phyloP scores from a whole-genome alignment of 1,139 yeast species.

The Zygosaccharomyces pseudobailii region DNA sequence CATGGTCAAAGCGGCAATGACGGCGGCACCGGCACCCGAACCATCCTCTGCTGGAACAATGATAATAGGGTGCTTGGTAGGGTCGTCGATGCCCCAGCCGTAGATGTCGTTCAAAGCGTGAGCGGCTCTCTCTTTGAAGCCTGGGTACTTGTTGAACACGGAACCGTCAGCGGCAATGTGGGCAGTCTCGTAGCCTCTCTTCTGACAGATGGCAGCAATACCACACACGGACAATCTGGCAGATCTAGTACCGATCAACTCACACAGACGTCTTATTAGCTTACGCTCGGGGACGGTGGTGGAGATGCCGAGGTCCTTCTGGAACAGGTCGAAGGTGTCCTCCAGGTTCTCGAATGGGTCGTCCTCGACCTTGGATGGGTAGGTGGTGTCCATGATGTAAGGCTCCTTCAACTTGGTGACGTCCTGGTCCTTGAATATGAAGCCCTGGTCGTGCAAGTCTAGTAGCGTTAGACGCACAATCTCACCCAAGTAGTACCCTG shows the following conservation, averaged over 20 bases:
- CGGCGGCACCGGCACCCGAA: conserved; percentile 97
- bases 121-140: conserved; percentile 85
- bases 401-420: conserved; percentile 52
- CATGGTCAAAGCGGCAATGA: conserved; percentile 90
- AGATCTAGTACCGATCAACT: conserved; percentile 85
- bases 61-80: conserved; percentile 62
- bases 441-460: conserved; percentile 62
- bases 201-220: conserved; percentile 88
- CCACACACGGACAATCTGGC: conserved; percentile 94
- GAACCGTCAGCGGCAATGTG: conserved; percentile 98
- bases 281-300: conserved; percentile 78
- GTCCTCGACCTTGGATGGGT: conserved; percentile 80
- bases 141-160: conserved; percentile 89
- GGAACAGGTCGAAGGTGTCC: conserved; percentile 67
- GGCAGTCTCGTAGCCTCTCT: conserved; percentile 71
- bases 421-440: conserved; percentile 68
- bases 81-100: conserved; percentile 56
- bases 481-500: conserved; percentile 96
- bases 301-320: conserved; percentile 50
- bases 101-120: conserved; percentile 84
- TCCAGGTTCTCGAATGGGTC: conserved; percentile 85
- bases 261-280: conserved; percentile 76
- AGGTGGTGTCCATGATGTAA: conserved; percentile 82
- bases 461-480: conserved; percentile 73
- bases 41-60: conserved; percentile 96